A percentile compares a stretch with the other conserved stretches of the same genome.
phyloP scores from a whole-genome alignment of 768 basidiomycete genomes.

The Dioszegia hungarica region DNA sequence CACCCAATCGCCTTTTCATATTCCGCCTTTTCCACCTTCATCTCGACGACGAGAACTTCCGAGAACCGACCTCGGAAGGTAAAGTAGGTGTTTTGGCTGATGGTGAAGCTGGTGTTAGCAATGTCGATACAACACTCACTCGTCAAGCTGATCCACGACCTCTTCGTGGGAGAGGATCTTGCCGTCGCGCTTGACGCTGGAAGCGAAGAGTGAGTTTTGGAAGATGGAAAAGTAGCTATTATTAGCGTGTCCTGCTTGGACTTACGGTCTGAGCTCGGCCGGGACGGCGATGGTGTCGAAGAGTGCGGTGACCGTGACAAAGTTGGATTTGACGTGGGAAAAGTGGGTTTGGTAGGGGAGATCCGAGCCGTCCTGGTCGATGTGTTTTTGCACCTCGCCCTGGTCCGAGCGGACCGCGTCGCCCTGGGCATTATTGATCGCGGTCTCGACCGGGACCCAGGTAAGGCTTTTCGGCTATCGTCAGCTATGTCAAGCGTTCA shows the following conservation, averaged over 20 bases:
- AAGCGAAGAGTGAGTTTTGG: conserved; percentile 76
- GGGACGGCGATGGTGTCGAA: conserved; percentile 73
- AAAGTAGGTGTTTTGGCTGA: conserved; percentile 70
- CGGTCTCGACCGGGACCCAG: conserved; percentile 74
- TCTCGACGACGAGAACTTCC: conserved; percentile 66
- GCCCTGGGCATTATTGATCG: conserved; percentile 31
- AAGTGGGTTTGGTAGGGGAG: conserved; percentile 89
- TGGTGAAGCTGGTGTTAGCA: conserved; percentile 55
- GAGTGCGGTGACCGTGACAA: conserved; percentile 72
- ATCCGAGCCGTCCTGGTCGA: conserved; percentile 62
- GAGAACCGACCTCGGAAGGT: conserved; percentile 63
- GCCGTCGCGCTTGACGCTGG: conserved; percentile 72
- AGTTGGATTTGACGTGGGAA: conserved; percentile 94
- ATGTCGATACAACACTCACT: conserved; percentile 52
- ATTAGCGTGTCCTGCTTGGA: conserved; percentile 10
- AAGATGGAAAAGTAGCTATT: conserved; percentile 71
- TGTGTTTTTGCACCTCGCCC: conserved; percentile 57
- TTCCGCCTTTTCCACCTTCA: conserved; percentile 75
- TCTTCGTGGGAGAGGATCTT: conserved; percentile 74
- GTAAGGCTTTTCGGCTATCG: conserved; percentile 62
- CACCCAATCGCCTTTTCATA: conserved; percentile 81
- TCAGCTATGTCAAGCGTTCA: not conserved
- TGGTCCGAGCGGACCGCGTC: conserved; percentile 46
- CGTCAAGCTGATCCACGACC: conserved; percentile 81
- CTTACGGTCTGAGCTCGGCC: conserved; percentile 69